Base-by-base conservation (phyloP, 1,139 yeast species). In the Kluyveromyces marxianus region DNA sequence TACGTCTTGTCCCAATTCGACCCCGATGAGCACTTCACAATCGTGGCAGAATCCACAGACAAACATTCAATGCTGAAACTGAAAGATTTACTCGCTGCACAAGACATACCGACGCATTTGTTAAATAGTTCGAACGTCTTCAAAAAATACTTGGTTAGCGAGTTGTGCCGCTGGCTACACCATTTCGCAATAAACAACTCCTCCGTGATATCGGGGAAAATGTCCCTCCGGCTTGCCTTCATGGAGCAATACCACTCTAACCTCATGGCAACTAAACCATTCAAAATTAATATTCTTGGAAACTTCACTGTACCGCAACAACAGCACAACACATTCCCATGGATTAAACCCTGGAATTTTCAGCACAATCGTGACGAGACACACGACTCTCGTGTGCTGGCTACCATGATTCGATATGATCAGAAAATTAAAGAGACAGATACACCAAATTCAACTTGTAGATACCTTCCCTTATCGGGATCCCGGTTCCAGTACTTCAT, bases 401-500 rank as follows among this genome's bases (percentile, higher is more conserved):
- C 31, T 50, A 77, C 38, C 67, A 75, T 41, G 60, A 56, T 6
- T 65, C 67, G 5, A 47, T 79, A 39, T 71, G 79, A 56, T 49
- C 62, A 30, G 69, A 69, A 70, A 68, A 24, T 81, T 73, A 54
- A 48, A 5, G 73, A 75, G 31, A 54, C 64, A 2, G 45, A 53
- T 10, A 50, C 59, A 14, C 48, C 54, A 4, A 49, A 49, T 30
- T 29, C 53, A 2, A 32, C 63, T 46, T 29, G 63, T 46, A 30
- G 74, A 61, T 49, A 66, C 60, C 51, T 58, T 54, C 41, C 65
- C 56, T 51, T 82, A 65, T 62, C 63, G 65, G 92, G 90, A 0
- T 83, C 95, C 0, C 70, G 96, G 46, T 76, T 88, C 35, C 96
- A 89, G 58, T 84, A 84, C 59, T 66, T 92, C 37, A 69, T 87